Evolutionary conservation across 257 asterid species (phyloP), one percentile per base, ranked within the genome.

Genomic region (Avicennia marina): DNA sequence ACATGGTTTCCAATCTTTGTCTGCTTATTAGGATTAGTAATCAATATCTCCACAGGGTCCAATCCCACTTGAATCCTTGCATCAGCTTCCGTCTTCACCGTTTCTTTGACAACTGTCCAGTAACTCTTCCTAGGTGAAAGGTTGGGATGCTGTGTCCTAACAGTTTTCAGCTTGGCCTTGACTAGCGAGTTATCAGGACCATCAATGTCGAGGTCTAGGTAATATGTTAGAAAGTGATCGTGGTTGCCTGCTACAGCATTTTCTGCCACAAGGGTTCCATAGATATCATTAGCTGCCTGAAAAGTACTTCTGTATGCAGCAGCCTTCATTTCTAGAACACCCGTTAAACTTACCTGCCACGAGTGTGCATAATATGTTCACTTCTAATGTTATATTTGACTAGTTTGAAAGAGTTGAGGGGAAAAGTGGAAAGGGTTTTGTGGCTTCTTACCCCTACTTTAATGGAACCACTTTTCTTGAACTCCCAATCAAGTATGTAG

Each of bases 401-500:
- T n/a, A n/a, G n/a, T n/a, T n/a, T n/a, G n/a, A n/a, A n/a, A n/a
- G n/a, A n/a, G n/a, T n/a, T n/a, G n/a, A n/a, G n/a, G n/a, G n/a
- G n/a, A n/a, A n/a, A n/a, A n/a, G n/a, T n/a, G n/a, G n/a, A 34
- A 33, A 21, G 17, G 20, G 32, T 53, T 55, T 49, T 15, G 20
- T 25, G 21, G 25, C 26, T 18, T 45, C 80, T 79, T 78, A 82
- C 95, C 68, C 79, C 81, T 1, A 80, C 84, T 76, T 75, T 82
- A 42, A 82, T 72, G 29, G 78, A 64, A 17, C 90, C 95, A 68
- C 84, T 77, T 74, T 77, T 77, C 73, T 87, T 84, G 86, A 87
- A 87, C 65, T 77, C 90, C 95, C 95, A 87, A 46, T 84, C 94
- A 44, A 87, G 84, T 31, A 78, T 64, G 29, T 81, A 87, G 43